Evolutionary conservation across 164 flowering plant genomes (phyloP).

Genomic region (grape (Vitis vinifera)): DNA sequence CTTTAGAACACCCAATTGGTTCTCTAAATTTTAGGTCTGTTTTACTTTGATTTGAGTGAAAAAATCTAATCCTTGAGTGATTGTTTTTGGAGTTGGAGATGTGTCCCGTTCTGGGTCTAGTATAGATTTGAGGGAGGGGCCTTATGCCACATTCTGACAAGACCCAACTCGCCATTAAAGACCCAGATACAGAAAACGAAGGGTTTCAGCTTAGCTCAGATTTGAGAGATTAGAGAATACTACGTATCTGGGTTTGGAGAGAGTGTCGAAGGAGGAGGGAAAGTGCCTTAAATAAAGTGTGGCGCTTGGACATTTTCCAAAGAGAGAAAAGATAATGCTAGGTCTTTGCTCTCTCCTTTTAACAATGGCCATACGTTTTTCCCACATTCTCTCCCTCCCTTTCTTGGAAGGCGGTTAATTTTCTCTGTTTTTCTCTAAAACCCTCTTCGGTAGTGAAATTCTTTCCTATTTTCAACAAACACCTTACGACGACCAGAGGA

Average conservation of each 20-base stretch:
- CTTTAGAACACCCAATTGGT: neutral
- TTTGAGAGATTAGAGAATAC: too few relatives aligned
- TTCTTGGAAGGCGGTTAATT: neutral
- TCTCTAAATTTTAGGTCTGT: slow-evolving; percentile 21
- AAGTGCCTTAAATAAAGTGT: too few relatives aligned
- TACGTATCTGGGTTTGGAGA: too few relatives aligned
- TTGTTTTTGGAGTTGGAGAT: slow-evolving; percentile 2
- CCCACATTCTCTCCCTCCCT: neutral
- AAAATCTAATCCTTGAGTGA: slow-evolving; percentile 13
- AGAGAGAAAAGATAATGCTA: neutral
- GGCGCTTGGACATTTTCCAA: neutral
- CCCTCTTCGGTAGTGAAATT: too few relatives aligned
- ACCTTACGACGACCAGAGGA: neutral
- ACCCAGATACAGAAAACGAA: slow-evolving; percentile 5
- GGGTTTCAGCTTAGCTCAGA: neutral
- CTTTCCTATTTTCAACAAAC: too few relatives aligned
- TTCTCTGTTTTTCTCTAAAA: neutral
- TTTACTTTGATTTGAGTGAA: neutral
- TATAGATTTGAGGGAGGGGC: slow-evolving; percentile 28
- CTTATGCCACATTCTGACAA: slow-evolving; percentile 44
- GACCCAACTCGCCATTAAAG: slow-evolving; percentile 31
- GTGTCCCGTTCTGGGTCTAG: slow-evolving; percentile 21
- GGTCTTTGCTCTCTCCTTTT: neutral
- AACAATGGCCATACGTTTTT: neutral
- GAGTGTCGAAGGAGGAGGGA: too few relatives aligned